Evolutionary conservation across 1,139 yeast genomes (phyloP).

Genomic region (Debaryomyces psychrophilus): DNA sequence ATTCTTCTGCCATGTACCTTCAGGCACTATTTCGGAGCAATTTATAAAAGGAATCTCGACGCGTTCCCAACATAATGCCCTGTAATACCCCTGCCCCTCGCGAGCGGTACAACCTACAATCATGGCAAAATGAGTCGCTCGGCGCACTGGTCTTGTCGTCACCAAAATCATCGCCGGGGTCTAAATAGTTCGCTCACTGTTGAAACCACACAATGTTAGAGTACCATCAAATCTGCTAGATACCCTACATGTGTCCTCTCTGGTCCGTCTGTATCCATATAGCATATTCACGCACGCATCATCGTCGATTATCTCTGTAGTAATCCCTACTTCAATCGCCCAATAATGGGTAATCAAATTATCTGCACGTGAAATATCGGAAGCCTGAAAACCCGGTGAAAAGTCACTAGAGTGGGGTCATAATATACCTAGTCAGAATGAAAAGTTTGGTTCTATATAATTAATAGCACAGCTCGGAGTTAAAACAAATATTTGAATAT

Average conservation of each 20-base stretch:
- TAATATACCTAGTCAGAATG: not conserved
- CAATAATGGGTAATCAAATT: conserved; percentile 1
- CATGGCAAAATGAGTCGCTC: not conserved
- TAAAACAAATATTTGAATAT: not conserved
- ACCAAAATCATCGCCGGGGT: not conserved
- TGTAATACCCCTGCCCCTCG: not conserved
- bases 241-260: not conserved
- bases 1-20: no score
- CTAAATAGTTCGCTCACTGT: not conserved
- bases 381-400: conserved; percentile 2
- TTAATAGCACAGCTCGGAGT: not conserved
- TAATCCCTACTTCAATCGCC: not conserved
- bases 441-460: not conserved
- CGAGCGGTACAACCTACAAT: not conserved
- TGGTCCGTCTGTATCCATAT: not conserved
- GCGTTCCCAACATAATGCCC: no score
- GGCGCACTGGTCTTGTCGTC: not conserved
- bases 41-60: no score
- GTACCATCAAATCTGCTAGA: not conserved
- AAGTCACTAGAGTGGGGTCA: conserved; percentile 3
- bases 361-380: conserved; percentile 6
- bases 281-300: not conserved
- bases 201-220: not conserved
- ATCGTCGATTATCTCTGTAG: not conserved
- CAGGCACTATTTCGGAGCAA: no score